Base-by-base conservation (phyloP, 441 rosid species). In the Geranium incanum region DNA sequence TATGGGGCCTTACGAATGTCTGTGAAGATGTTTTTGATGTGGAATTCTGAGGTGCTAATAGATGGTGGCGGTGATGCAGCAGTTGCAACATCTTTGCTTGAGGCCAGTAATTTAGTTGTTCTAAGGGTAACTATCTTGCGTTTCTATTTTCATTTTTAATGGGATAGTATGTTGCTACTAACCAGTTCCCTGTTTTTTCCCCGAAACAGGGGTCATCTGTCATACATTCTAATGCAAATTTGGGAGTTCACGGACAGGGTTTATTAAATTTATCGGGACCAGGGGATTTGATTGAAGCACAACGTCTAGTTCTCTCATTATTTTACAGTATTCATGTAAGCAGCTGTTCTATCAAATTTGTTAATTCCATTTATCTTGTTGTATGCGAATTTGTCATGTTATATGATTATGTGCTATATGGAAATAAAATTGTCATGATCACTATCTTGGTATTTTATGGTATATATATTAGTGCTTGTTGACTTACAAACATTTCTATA, bases 201-300 rank as follows among this genome's bases (percentile, higher is more conserved):
- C 67, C 15, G n/a, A 63, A 63, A 63, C 79, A 93, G 98, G 92
- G 85, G 76, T 91, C 96, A 41, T 93, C 98, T 69, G 80, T 88
- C 36, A 93, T 93, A 84, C 95, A 78, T 80, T 91, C 98, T 70
- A 91, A 89, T 84, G 97, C 95, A 72, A 88, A 93, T 81, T 84
- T 93, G 71, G 98, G 96, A 81, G 94, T 93, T 78, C 92, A 88
- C 73, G 97, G 98, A 19, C 98, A 93, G 76, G 97, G 97, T 68
- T 87, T 75, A 70, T 73, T 93, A 71, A 88, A 88, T 82, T 86
- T 93, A 70, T 85, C 97, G 43, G 98, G 98, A 74, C 81, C 82
- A 23, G 98, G 98, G 19, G 86, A 93, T 81, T 71, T 80, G 70
- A 91, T 93, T 77, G 97, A 93, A 75, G 89, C 98, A 23, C 94